Evolutionary conservation across 2,329 filamentous ascomycete species (phyloP).

Genomic region (Stachybotrys echinatus): DNA sequence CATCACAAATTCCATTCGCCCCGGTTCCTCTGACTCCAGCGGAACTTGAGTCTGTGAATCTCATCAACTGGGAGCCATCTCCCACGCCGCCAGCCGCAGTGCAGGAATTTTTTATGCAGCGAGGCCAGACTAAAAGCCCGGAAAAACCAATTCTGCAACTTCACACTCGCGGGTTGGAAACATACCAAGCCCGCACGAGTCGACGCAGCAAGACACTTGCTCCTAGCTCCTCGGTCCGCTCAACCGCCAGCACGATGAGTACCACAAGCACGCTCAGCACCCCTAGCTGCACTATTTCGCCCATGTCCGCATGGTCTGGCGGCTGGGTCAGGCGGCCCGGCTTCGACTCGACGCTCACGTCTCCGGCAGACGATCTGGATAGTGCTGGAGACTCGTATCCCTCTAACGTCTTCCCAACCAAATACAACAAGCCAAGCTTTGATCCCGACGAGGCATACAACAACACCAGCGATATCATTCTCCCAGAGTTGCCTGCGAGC

Average conservation of each 20-base stretch:
- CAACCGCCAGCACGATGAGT: slow-evolving; percentile 33
- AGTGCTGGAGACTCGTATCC: slow-evolving; percentile 25
- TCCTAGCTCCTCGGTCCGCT: slow-evolving; percentile 43
- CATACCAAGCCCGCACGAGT: slow-evolving; percentile 20
- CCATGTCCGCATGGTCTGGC: slow-evolving; percentile 36
- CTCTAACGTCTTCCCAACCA: slow-evolving; percentile 12
- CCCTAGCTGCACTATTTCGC: slow-evolving; percentile 38
- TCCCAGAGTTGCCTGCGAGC: slow-evolving; percentile 39
- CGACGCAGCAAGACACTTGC: slow-evolving; percentile 37
- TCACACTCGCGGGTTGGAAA: slow-evolving; percentile 28
- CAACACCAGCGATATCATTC: slow-evolving; percentile 19
- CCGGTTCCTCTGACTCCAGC: slow-evolving; percentile 15
- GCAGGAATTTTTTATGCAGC: slow-evolving; percentile 16
- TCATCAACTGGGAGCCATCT: slow-evolving; percentile 19
- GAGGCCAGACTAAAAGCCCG: slow-evolving; percentile 8
- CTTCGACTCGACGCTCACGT: slow-evolving; percentile 38
- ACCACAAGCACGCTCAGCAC: slow-evolving; percentile 29
- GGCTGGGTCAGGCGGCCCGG: slow-evolving; percentile 34
- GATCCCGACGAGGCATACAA: slow-evolving; percentile 14
- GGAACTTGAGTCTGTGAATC: slow-evolving; percentile 17
- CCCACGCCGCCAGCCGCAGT: slow-evolving; percentile 16
- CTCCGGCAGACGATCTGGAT: slow-evolving; percentile 35
- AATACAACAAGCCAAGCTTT: not conserved
- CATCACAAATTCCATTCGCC: slow-evolving; percentile 13
- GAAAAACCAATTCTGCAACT: slow-evolving; percentile 33